Percentiles rank a stretch among this genome's conserved stretches.
Evolutionary conservation across 805 yeast species (phyloP).

Genomic region (Candida namnaoensis): DNA sequence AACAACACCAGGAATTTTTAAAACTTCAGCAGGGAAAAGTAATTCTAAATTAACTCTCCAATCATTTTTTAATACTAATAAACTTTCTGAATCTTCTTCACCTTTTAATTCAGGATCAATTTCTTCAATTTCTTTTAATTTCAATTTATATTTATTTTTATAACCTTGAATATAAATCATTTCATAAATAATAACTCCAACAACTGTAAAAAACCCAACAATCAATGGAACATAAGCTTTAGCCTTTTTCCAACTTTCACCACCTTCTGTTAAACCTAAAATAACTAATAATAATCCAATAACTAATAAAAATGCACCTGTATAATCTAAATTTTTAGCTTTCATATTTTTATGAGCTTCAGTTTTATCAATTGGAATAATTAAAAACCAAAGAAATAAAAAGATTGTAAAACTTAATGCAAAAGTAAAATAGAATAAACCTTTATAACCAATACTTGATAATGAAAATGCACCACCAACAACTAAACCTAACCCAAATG

Average conservation of each 20-base stretch:
- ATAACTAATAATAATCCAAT: constrained; percentile 28
- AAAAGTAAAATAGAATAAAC: constrained; percentile 28
- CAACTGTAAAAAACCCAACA: constrained; percentile 25
- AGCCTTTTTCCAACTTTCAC: constrained; percentile 31
- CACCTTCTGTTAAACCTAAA: constrained; percentile 37
- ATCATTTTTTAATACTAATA: not conserved
- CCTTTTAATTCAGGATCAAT: not conserved
- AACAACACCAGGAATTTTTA: constrained; percentile 17
- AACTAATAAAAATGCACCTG: constrained; percentile 25
- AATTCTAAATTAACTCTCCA: constrained; percentile 12
- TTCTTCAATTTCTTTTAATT: constrained; percentile 2
- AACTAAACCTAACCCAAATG: constrained; percentile 30
- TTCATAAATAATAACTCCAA: constrained; percentile 23
- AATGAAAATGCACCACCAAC: constrained; percentile 36
- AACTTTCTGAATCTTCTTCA: not conserved
- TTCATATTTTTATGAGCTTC: constrained; percentile 10
- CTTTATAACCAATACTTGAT: constrained; percentile 29
- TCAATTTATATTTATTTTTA: constrained; percentile 4
- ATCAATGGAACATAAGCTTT: constrained; percentile 31
- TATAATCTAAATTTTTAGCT: constrained; percentile 24
- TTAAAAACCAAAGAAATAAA: constrained; percentile 18
- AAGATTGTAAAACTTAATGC: constrained; percentile 18
- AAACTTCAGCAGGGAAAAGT: constrained; percentile 19
- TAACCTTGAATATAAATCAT: constrained; percentile 10
- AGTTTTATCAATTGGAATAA: constrained; percentile 20